Evolutionary conservation across 441 rosid species (phyloP), one percentile per base, ranked within the genome.

Genomic region (Aquilaria agallochum): DNA sequence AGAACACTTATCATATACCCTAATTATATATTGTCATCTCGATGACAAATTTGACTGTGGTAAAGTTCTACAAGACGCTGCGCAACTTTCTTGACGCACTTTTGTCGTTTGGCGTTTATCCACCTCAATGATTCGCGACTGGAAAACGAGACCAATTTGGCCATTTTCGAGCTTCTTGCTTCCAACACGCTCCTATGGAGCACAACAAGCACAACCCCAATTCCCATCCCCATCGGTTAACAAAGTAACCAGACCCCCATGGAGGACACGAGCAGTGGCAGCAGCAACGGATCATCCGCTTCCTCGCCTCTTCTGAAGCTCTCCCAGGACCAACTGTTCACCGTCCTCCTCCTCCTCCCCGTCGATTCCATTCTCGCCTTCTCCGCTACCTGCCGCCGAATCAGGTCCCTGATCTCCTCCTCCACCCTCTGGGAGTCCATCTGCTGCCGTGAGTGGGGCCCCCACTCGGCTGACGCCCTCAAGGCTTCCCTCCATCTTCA

Each of bases 321-420:
- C 61, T 72, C 90, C 14, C 72, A 75, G 51, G 95, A 94, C 84
- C 94, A 90, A 63, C 83, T 94, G 70, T 80, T 86, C 30, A 66
- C 90, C 15, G 77, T 89, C 87, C 56, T 94, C 76, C 90, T 89
- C 55, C 80, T 76, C 36, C 92, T 94, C 27, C 98, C 97, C 4
- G 52, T 82, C 2, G 94, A 87, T 58, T 94, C 96, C 13, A 62
- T 91, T 68, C 74, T 91, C 49, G 85, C 85, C 50, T 84, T 94
- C 77, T 66, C 87, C 44, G 70, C 74, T 83, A 87, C 94, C 34
- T 86, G 96, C 74, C 87, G 84, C 77, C 77, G 80, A 48, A 80
- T 84, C 74, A 78, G 78, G 64, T 63, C 84, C 2, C 55, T 91
- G 11, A 68, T 85, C 7, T 69, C 52, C 58, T 85, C 86, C 56